These are phyloP conservation scores for Erysimum cheiri DNA, from an alignment of 441 rosid genomes.

Conservation along the genomic window DNA sequence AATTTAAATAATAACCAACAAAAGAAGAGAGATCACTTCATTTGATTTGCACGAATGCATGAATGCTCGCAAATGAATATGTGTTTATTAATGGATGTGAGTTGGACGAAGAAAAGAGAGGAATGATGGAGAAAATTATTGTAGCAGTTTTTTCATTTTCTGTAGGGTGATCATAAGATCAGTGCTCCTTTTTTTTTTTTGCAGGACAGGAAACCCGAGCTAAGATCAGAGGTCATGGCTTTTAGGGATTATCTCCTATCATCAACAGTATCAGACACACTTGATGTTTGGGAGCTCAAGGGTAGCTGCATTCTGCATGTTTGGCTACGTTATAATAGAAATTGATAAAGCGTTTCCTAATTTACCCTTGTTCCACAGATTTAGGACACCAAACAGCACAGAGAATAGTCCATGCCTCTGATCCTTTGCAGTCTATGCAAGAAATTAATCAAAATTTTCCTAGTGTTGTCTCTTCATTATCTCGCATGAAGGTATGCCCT, in stretches of 20 bases:
- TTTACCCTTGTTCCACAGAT: constrained; percentile 58
- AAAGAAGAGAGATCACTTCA: not conserved
- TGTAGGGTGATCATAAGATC: constrained; percentile 36
- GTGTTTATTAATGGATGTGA: constrained; percentile 31
- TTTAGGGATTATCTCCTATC: constrained; percentile 94
- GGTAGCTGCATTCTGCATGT: constrained; percentile 54
- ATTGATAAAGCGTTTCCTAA: constrained; percentile 32
- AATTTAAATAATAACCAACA: constrained; percentile 15
- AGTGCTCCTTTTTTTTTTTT: constrained; percentile 39
- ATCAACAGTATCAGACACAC: constrained; percentile 91
- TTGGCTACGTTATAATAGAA: constrained; percentile 26
- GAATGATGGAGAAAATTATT: constrained; percentile 25
- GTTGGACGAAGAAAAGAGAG: constrained; percentile 18
- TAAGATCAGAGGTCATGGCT: constrained; percentile 89
- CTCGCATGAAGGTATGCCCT: constrained; percentile 88
- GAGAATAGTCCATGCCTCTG: constrained; percentile 95
- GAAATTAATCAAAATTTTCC: constrained; percentile 99
- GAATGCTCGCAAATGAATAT: constrained; percentile 4
- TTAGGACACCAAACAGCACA: constrained; percentile 99
- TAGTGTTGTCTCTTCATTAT: constrained; percentile 92
- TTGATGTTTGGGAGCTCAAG: constrained; percentile 98
- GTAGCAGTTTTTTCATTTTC: constrained; percentile 25
- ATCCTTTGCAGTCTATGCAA: constrained; percentile 96
- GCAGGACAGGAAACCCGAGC: constrained; percentile 97
- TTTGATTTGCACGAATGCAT: constrained; percentile 23